A percentile compares a stretch with the other conserved stretches of the same genome.
These are phyloP conservation scores for Zygoascus bituminiphila DNA, from an alignment of 805 yeast genomes.

Conservation along the genomic window DNA sequence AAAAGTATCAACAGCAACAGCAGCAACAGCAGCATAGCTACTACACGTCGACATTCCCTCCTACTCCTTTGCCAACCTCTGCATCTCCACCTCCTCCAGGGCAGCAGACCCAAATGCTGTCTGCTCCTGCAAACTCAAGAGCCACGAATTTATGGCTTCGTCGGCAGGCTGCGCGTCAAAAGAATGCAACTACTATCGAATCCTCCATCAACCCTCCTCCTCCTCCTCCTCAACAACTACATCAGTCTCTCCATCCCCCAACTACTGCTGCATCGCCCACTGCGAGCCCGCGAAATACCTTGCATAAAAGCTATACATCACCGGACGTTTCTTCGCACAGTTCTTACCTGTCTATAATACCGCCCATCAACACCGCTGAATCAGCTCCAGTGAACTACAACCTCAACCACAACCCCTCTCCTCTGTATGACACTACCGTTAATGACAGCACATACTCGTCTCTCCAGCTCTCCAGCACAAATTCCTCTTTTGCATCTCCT, in stretches of 20 bases:
- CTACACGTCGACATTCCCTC: background rate
- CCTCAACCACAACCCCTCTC: background rate
- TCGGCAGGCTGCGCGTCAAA: background rate
- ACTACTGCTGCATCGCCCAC: no score
- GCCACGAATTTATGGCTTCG: no score
- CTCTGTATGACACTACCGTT: background rate
- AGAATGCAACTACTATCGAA: background rate
- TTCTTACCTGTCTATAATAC: background rate
- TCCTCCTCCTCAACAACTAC: conserved; percentile 4
- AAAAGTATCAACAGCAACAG: background rate
- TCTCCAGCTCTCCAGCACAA: background rate
- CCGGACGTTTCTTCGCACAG: background rate
- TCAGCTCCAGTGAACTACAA: background rate
- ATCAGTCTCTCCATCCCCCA: background rate
- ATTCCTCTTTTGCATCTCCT: background rate
- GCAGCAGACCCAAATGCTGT: background rate
- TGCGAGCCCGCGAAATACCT: background rate
- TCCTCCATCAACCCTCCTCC: background rate
- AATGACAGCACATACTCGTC: background rate
- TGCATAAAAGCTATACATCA: background rate
- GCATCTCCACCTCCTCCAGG: background rate
- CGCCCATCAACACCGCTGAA: background rate
- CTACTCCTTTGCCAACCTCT: conserved; percentile 1
- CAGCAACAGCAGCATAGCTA: conserved; percentile 1
- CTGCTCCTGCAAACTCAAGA: no score